These are phyloP conservation scores for Aaosphaeria arxii DNA, from an alignment of 2,329 filamentous ascomycete genomes.

Conservation along the genomic window DNA sequence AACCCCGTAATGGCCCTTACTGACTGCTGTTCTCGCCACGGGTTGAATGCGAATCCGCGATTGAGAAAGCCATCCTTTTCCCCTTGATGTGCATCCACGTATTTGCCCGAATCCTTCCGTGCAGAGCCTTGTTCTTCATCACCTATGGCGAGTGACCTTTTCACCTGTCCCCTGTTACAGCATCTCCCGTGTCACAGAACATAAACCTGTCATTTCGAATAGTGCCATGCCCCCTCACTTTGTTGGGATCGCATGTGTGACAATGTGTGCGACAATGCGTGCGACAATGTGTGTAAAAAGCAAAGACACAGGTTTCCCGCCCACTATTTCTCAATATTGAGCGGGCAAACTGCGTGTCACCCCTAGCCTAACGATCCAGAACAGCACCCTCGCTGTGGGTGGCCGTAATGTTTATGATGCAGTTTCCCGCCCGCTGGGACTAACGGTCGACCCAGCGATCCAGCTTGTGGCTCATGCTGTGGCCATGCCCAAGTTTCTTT, in stretches of 20 bases:
- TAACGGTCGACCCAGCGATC: slow-evolving; percentile 36
- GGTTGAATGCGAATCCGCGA: no score
- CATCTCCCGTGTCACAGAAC: slow-evolving; percentile 4
- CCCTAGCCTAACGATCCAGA: slow-evolving; percentile 10
- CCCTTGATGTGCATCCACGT: no score
- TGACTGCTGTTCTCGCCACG: no score
- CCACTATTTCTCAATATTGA: slow-evolving; percentile 10
- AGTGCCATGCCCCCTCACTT: slow-evolving; percentile 9
- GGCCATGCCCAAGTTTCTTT: slow-evolving; percentile 15
- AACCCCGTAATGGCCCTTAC: no score
- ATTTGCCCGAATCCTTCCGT: background rate
- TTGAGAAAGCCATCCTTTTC: no score
- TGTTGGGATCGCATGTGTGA: background rate
- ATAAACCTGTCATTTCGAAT: slow-evolving; percentile 13
- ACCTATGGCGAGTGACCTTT: no score
- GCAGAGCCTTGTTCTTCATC: background rate
- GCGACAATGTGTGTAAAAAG: background rate
- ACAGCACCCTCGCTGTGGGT: slow-evolving; percentile 9
- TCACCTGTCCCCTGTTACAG: no score
- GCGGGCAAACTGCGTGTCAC: slow-evolving; percentile 19
- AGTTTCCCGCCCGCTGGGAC: slow-evolving; percentile 30
- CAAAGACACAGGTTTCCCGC: background rate
- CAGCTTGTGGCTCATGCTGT: slow-evolving; percentile 33
- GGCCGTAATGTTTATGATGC: slow-evolving; percentile 19
- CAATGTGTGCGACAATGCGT: slow-evolving; percentile 2